Conservation (phyloP, 2,329 filamentous ascomycete species). For the Dactylellina sp. region DNA sequence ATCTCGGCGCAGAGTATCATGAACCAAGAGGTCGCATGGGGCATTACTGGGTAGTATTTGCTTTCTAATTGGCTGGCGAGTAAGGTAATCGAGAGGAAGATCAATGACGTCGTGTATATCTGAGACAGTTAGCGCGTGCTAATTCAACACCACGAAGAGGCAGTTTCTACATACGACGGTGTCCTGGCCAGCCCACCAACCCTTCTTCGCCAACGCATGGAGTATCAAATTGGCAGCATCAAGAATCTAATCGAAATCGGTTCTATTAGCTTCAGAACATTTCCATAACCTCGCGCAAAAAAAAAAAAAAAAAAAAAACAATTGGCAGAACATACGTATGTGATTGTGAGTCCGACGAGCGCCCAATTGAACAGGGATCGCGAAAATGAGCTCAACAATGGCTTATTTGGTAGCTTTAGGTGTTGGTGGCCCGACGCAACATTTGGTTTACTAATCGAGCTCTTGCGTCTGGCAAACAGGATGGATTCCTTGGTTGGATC, state of each 20-base stretch:
- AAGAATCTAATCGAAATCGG: slow-evolving; percentile 59
- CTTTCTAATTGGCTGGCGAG: slow-evolving; percentile 84
- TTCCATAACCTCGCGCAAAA: too few relatives aligned
- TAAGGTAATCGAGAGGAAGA: slow-evolving; percentile 86
- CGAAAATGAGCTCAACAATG: slow-evolving; percentile 72
- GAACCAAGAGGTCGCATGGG: slow-evolving; percentile 84
- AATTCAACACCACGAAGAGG: slow-evolving; percentile 48
- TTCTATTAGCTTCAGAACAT: slow-evolving; percentile 9
- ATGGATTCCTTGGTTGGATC: slow-evolving; percentile 69
- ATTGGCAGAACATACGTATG: slow-evolving; percentile 78
- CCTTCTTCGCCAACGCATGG: slow-evolving; percentile 76
- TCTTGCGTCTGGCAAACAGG: slow-evolving; percentile 65
- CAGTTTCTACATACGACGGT: slow-evolving; percentile 32
- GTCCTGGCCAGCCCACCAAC: slow-evolving; percentile 83
- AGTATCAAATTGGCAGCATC: slow-evolving; percentile 79
- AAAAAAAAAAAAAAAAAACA: too few relatives aligned
- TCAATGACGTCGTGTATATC: slow-evolving; percentile 67
- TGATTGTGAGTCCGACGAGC: slow-evolving; percentile 76
- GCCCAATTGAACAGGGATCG: slow-evolving; percentile 82
- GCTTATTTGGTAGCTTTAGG: slow-evolving; percentile 65
- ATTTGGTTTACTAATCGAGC: slow-evolving; percentile 62
- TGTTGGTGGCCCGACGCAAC: slow-evolving; percentile 64
- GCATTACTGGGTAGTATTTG: slow-evolving; percentile 80
- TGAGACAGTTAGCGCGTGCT: slow-evolving; percentile 60
- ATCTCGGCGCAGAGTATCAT: slow-evolving; percentile 79